A percentile compares a stretch with the other conserved stretches of the same genome.
phyloP scores from a whole-genome alignment of 2,329 filamentous ascomycete genomes.

The Cercospora sesami region DNA sequence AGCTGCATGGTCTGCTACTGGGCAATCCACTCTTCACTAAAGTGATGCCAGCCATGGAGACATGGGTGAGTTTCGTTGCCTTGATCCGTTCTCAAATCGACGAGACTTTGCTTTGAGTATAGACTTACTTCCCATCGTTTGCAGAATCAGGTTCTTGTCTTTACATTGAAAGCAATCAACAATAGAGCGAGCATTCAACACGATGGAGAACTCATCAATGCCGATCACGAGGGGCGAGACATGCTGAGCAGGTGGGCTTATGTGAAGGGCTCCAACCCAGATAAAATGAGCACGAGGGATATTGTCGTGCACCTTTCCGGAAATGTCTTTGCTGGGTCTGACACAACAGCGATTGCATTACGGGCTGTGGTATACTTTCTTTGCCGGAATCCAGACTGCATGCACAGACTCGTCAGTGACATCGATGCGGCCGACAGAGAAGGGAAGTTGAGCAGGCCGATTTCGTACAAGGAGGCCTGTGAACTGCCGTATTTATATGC shows the following conservation, averaged over 20 bases:
- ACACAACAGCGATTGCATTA: conserved; percentile 10
- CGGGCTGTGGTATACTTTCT: conserved; percentile 8
- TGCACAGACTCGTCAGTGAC: not conserved
- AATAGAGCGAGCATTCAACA: not conserved
- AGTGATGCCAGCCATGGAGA: not conserved
- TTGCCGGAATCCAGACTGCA: not conserved
- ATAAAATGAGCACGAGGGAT: conserved; percentile 3
- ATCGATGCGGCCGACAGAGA: not conserved
- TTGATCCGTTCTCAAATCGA: too few relatives aligned
- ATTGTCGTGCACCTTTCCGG: not conserved
- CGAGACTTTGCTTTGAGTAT: not conserved
- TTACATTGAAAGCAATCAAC: conserved; percentile 1
- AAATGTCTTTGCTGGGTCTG: conserved; percentile 9
- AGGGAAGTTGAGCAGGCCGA: not conserved
- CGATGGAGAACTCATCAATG: not conserved
- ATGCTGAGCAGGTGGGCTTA: conserved; percentile 1
- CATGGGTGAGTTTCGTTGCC: not conserved
- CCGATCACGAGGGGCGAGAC: not conserved
- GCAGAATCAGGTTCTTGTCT: conserved; percentile 1
- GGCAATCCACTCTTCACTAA: conserved; percentile 1
- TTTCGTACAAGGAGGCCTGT: conserved; percentile 34
- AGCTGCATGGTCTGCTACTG: not conserved
- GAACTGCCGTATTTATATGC: conserved; percentile 45
- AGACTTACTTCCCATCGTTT: not conserved
- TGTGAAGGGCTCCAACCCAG: not conserved